Base-by-base conservation (phyloP, 2,329 filamentous ascomycete genomes). In the Hymenoscyphus occultus region DNA sequence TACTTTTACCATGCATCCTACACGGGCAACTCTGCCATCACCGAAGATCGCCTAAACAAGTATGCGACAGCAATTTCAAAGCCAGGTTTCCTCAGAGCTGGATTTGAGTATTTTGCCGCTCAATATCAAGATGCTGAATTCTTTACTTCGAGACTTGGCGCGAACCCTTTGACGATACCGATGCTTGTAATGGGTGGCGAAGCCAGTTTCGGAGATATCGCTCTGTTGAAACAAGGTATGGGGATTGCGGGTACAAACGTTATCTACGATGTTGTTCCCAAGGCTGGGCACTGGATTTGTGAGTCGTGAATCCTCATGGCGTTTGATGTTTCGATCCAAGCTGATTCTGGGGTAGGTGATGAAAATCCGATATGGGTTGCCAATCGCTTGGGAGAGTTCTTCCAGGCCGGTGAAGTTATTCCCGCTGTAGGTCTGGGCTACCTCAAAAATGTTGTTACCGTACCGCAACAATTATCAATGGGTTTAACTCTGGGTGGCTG, bases 1-100 rank as follows among this genome's bases (percentile, higher is more conserved):
- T 82, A 81, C 60, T 82, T 82, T 64, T 82, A 73, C 64, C 80
- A 82, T 40, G 73, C 73, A 0, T 77, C 75, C 19, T 82, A 82
- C 66, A 76, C 78, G 0, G 80, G 80, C 5, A 54, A 54, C 5
- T 35, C 42, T 6, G 60, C 45, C 4, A 61, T 61, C 12, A n/a
- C 22, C 6, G 22, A 54, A n/a, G 59, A 54, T 13, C 22, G 51
- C 19, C 19, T 39, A 4, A 39, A 22, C 31, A 40, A 31, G 28
- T 40, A 56, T 22, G 19, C 31, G 13, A 28, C 22, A 9, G 22
- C 22, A 16, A 31, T 28, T 10, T 35, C 22, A 35, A 56, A 35
- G n/a, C 54, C 54, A 3, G 54, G 54, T 7, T 28, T 28, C 14
- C 54, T 56, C 14, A 35, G 31, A 28, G n/a, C 54, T 35, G 54